These are phyloP conservation scores for Scenedesmus sp. DNA, from an alignment of 163 green algal genomes.

Conservation along the genomic window DNA sequence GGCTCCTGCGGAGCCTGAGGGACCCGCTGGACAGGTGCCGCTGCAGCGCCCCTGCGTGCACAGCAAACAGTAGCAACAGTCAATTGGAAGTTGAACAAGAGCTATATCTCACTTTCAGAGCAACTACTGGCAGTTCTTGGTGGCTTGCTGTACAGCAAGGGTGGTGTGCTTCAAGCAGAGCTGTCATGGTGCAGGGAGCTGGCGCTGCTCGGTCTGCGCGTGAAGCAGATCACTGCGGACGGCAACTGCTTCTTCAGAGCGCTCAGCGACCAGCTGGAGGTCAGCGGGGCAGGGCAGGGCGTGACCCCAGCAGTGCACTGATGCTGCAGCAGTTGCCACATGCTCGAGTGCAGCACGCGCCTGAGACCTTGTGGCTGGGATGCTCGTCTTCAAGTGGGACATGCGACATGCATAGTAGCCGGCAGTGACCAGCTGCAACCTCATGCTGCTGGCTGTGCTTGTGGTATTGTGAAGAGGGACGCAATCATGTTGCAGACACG, in stretches of 20 bases:
- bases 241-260: slow-evolving; percentile 78
- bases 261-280: slow-evolving; percentile 67
- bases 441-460: neutral
- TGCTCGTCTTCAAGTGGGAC: neutral
- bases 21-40: slow-evolving; percentile 10
- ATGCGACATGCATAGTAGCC: neutral
- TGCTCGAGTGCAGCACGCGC: neutral
- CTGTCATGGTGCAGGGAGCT: slow-evolving; percentile 54
- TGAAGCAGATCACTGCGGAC: slow-evolving; percentile 63
- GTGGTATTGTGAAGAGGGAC: neutral
- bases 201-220: slow-evolving; percentile 62
- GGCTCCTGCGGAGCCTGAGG: neutral
- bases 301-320: neutral
- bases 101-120: no score
- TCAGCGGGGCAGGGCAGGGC: neutral
- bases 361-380: neutral
- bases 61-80: neutral
- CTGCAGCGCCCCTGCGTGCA: neutral
- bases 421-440: neutral
- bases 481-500: neutral
- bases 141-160: no score
- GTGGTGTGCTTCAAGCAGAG: slow-evolving; percentile 36
- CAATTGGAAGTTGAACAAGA: no score
- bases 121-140: no score
- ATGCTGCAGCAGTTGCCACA: neutral